Evolutionary conservation across 148 eudicot species (phyloP).

Genomic region (Camellia lanceoleosa): DNA sequence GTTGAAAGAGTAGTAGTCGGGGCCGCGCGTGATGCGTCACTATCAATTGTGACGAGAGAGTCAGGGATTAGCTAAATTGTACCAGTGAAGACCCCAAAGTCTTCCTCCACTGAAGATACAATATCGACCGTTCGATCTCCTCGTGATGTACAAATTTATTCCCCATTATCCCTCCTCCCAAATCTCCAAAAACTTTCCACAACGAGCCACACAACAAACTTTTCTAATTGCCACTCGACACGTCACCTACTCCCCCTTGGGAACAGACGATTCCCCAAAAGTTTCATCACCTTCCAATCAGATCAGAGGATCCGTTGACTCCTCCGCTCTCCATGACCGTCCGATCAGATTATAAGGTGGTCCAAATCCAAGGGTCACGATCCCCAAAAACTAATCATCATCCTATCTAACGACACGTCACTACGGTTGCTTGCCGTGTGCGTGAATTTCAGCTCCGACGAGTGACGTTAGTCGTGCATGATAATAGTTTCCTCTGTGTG

Average conservation of each 20-base stretch:
- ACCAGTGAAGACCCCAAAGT: too few species aligned
- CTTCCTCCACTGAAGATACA: too few species aligned
- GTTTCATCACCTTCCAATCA: not conserved
- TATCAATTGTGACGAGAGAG: too few species aligned
- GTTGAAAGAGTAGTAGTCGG: too few species aligned
- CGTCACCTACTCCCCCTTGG: not conserved
- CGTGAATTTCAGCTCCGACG: too few species aligned
- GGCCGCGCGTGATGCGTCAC: too few species aligned
- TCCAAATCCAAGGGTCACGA: not conserved
- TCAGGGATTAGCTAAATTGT: too few species aligned
- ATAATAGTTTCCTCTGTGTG: not conserved
- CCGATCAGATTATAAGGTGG: not conserved
- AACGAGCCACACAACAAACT: too few species aligned
- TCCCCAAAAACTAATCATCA: not conserved
- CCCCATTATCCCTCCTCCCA: too few species aligned
- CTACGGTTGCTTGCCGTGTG: not conserved
- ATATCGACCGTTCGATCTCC: too few species aligned
- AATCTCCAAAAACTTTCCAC: too few species aligned
- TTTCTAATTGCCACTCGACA: not conserved
- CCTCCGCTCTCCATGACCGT: not conserved
- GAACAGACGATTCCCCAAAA: not conserved
- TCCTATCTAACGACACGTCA: conserved; percentile 5
- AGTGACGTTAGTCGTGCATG: not conserved
- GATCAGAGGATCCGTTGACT: not conserved
- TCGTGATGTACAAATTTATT: too few species aligned